Base-by-base conservation (phyloP, 768 basidiomycete genomes). In the Agaricus sinodeliciosus region DNA sequence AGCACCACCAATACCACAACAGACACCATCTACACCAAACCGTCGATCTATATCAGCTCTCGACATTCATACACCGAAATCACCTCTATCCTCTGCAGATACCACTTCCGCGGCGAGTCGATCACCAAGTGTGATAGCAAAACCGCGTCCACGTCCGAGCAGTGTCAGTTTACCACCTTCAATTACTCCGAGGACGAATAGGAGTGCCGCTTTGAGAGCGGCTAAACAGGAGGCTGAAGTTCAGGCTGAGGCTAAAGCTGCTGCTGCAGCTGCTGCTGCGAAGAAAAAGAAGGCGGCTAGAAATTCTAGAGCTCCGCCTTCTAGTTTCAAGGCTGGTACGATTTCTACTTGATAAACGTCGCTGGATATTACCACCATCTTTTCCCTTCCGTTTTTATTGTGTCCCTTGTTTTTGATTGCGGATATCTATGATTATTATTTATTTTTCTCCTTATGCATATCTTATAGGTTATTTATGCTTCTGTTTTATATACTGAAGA, bases 161-260 rank as follows among this genome's bases (percentile, higher is more conserved):
- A 84, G 83, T 59, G 62, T 79, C 55, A 60, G 74, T 41, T 70
- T 69, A 47, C 72, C 75, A 1, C 87, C 90, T 1, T 72, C 75
- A 3, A 87, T 90, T 55, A 65, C 67, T 8, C 90, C 90, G 7
- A 74, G 86, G 49, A 78, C 73, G 56, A 93, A 93, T 66, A 82
- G 77, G 65, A 90, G 84, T 59, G 88, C 90, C 2, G 68, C 80
- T 5, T 64, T 92, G 49, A 75, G 89, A 19, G 79, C 74, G 9
- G 84, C 83, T 56, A 90, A 90, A 71, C 73, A 79, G 69, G 84
- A 78, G 54, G 73, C 72, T 28, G 77, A 78, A 60, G 67, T 69
- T n/a, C 65, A 66, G 1, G 70, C 72, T 4, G 72, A 71, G n/a
- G 65, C 67, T n/a, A n/a, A n/a, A n/a, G n/a, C n/a, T n/a, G n/a